These are phyloP conservation scores for Luffa acutangula DNA, from an alignment of 306 rosid species.

Conservation along the genomic window DNA sequence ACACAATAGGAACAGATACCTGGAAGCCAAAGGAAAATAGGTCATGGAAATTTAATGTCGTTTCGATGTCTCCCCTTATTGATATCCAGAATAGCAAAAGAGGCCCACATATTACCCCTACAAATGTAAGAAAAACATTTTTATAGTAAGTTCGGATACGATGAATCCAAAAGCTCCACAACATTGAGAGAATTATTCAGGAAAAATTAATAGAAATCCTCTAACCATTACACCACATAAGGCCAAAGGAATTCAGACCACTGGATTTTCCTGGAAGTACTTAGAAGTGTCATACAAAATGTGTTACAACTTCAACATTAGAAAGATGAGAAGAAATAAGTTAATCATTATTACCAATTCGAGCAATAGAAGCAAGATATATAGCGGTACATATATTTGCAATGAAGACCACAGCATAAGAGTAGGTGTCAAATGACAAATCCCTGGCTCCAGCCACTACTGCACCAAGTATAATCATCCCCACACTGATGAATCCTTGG, in stretches of 20 bases:
- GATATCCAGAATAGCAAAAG: conserved; percentile 55
- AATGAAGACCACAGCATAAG: conserved; percentile 72
- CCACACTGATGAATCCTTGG: conserved; percentile 87
- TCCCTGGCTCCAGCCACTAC: conserved; percentile 90
- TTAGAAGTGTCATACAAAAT: background rate
- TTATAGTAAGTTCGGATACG: background rate
- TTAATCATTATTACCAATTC: conserved; percentile 43
- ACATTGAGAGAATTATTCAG: background rate
- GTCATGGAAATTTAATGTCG: conserved; percentile 42
- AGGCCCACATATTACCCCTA: conserved; percentile 65
- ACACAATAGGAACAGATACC: conserved; percentile 25
- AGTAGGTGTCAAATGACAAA: conserved; percentile 76
- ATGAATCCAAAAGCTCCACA: background rate
- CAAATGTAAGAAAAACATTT: conserved; percentile 11
- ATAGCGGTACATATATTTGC: conserved; percentile 78
- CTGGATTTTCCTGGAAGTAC: conserved; percentile 48
- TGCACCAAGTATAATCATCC: conserved; percentile 86
- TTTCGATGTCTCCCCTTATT: conserved; percentile 44
- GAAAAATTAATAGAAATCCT: background rate
- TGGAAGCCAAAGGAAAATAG: conserved; percentile 55
- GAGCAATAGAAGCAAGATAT: conserved; percentile 88
- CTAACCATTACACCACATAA: conserved; percentile 88
- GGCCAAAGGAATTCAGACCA: conserved; percentile 72
- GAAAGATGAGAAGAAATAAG: background rate
- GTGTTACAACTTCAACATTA: background rate